A percentile compares a stretch with the other conserved stretches of the same genome.
phyloP scores from a whole-genome alignment of 192 early-diverging fungal genomes.

The Linderina pennispora region DNA sequence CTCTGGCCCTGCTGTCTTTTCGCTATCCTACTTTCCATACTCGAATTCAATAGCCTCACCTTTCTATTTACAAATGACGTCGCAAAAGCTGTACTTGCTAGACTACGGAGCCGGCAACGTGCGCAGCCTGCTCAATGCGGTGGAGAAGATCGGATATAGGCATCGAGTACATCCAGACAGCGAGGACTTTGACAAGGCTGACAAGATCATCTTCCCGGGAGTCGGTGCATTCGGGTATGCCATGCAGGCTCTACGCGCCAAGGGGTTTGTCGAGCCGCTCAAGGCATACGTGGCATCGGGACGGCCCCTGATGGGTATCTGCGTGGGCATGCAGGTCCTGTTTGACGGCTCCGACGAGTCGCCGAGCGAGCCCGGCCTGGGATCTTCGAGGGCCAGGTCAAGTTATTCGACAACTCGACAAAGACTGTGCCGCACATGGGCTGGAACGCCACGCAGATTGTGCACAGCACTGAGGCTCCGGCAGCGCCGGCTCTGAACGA shows the following conservation, averaged over 20 bases:
- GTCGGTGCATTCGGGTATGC: constrained; percentile 96
- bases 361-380: constrained; percentile 71
- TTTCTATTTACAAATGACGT: too few relatives aligned
- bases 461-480: constrained; percentile 1
- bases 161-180: too few relatives aligned
- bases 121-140: constrained; percentile 91
- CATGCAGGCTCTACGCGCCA: constrained; percentile 66
- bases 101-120: constrained; percentile 99
- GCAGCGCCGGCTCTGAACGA: constrained; percentile 40
- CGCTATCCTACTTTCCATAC: too few relatives aligned
- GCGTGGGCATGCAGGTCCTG: constrained; percentile 95
- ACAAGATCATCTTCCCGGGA: constrained; percentile 98
- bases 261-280: constrained; percentile 77
- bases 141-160: constrained; percentile 84
- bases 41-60: too few relatives aligned
- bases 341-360: constrained; percentile 89
- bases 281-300: constrained; percentile 78
- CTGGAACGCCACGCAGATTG: constrained; percentile 66
- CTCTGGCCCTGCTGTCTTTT: too few relatives aligned
- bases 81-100: constrained; percentile 62
- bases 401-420: constrained; percentile 54
- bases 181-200: constrained; percentile 83
- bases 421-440: constrained; percentile 99
- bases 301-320: constrained; percentile 96
- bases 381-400: constrained; percentile 72